Percentiles rank a stretch among this genome's conserved stretches.
Evolutionary conservation across 176 grass and related monocot species (phyloP).

Genomic region (Typha latifolia): DNA sequence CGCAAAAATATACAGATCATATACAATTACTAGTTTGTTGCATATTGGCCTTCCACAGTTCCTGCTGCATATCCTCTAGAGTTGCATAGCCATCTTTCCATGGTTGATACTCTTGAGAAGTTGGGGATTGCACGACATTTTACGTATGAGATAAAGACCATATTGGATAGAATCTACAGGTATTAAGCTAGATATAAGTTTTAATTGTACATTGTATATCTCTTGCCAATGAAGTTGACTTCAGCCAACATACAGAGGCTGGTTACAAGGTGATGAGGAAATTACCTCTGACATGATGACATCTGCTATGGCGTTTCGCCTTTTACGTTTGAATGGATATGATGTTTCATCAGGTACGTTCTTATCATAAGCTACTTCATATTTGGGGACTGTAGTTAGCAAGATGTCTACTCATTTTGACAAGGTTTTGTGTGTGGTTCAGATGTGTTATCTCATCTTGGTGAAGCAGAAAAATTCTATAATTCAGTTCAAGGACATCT

Average conservation of each 20-base stretch:
- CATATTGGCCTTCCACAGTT: too few relatives aligned
- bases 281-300: slow-evolving; percentile 23
- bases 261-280: slow-evolving; percentile 29
- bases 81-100: slow-evolving; percentile 71
- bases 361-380: background rate
- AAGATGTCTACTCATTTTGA: slow-evolving; percentile 10
- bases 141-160: slow-evolving; percentile 49
- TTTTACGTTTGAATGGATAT: slow-evolving; percentile 64
- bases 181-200: slow-evolving; percentile 11
- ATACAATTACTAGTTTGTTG: too few relatives aligned
- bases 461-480: slow-evolving; percentile 26
- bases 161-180: slow-evolving; percentile 67
- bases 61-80: slow-evolving; percentile 80
- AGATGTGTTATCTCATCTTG: slow-evolving; percentile 47
- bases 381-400: background rate
- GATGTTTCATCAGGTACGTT: slow-evolving; percentile 54
- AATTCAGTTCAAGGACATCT: slow-evolving; percentile 67
- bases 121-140: slow-evolving; percentile 72
- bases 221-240: background rate
- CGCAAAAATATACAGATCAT: too few relatives aligned
- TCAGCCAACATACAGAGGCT: background rate
- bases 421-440: background rate
- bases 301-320: slow-evolving; percentile 64
- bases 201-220: background rate
- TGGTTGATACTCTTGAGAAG: slow-evolving; percentile 54